A percentile compares a stretch with the other conserved stretches of the same genome.
These are phyloP conservation scores for Tympanopsis confertula DNA, from an alignment of 2,329 filamentous ascomycete genomes.

Conservation along the genomic window DNA sequence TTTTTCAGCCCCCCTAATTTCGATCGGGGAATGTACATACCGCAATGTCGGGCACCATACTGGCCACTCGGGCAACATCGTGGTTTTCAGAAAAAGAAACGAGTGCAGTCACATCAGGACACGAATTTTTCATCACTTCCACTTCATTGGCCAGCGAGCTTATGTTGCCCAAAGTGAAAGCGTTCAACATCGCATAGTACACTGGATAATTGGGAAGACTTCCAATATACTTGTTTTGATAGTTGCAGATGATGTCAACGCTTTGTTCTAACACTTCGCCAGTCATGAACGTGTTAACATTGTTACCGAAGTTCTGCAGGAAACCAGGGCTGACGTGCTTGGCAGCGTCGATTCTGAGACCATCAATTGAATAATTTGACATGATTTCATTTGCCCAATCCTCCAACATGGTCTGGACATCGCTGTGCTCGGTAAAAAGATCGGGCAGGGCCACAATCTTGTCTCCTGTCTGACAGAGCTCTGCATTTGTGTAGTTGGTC, in stretches of 20 bases:
- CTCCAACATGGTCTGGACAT: slow-evolving; percentile 21
- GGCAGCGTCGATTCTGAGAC: slow-evolving; percentile 34
- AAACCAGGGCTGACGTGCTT: slow-evolving; percentile 28
- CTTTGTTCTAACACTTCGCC: slow-evolving; percentile 30
- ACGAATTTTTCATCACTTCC: slow-evolving; percentile 16
- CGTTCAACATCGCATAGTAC: slow-evolving; percentile 19
- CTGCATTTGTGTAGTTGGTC: not conserved
- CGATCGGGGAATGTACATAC: slow-evolving; percentile 3
- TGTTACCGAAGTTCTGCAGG: slow-evolving; percentile 20
- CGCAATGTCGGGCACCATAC: slow-evolving; percentile 35
- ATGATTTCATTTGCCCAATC: slow-evolving; percentile 26
- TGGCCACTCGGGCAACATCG: slow-evolving; percentile 41
- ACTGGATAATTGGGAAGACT: slow-evolving; percentile 34
- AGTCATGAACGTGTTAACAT: slow-evolving; percentile 25
- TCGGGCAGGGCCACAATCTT: slow-evolving; percentile 25
- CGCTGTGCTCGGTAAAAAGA: slow-evolving; percentile 23
- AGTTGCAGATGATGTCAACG: slow-evolving; percentile 23
- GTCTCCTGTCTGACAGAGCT: slow-evolving; percentile 31
- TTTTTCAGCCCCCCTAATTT: slow-evolving; percentile 1
- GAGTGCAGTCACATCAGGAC: slow-evolving; percentile 28
- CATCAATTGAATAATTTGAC: slow-evolving; percentile 30
- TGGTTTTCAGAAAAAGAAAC: slow-evolving; percentile 48
- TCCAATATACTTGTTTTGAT: slow-evolving; percentile 24
- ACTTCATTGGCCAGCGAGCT: slow-evolving; percentile 15
- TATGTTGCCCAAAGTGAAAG: slow-evolving; percentile 14